Conservation (phyloP, 2,329 filamentous ascomycete species). For the Botryosphaeria dothidea region DNA sequence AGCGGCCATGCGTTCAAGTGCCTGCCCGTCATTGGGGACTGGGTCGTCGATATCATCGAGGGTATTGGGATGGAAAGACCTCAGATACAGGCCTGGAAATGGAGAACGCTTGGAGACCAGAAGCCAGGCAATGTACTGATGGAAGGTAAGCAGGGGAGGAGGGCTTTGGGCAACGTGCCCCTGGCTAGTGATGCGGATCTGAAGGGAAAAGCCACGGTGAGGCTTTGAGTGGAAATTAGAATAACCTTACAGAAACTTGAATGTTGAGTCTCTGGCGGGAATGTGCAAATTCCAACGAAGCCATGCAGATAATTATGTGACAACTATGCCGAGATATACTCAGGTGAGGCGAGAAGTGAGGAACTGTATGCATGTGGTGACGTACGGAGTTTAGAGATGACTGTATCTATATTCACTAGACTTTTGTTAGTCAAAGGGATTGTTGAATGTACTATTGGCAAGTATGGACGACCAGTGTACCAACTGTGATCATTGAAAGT, state of each 20-base stretch:
- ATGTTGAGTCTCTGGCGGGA: not conserved
- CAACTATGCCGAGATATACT: too few species aligned
- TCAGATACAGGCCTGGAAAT: constrained; percentile 20
- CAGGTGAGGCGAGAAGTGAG: too few species aligned
- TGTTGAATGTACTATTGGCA: too few species aligned
- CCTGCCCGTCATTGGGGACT: constrained; percentile 30
- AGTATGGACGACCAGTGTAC: too few species aligned
- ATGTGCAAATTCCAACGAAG: not conserved
- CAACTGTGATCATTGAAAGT: too few species aligned
- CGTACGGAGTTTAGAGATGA: too few species aligned
- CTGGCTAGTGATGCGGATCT: not conserved
- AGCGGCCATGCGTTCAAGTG: constrained; percentile 35
- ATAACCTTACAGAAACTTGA: not conserved
- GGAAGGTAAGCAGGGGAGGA: constrained; percentile 15
- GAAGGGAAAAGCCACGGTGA: not conserved
- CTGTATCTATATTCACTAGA: too few species aligned
- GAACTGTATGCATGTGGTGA: too few species aligned
- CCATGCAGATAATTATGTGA: too few species aligned
- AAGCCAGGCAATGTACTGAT: constrained; percentile 15
- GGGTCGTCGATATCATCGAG: constrained; percentile 30
- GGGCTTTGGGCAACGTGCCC: constrained; percentile 17
- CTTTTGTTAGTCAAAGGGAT: too few species aligned
- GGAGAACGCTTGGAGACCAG: constrained; percentile 15
- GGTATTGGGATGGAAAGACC: constrained; percentile 20
- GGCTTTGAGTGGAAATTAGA: not conserved